Evolutionary conservation across 306 rosid species (phyloP), one percentile per base, ranked within the genome.

Genomic region (Abrus precatorius): DNA sequence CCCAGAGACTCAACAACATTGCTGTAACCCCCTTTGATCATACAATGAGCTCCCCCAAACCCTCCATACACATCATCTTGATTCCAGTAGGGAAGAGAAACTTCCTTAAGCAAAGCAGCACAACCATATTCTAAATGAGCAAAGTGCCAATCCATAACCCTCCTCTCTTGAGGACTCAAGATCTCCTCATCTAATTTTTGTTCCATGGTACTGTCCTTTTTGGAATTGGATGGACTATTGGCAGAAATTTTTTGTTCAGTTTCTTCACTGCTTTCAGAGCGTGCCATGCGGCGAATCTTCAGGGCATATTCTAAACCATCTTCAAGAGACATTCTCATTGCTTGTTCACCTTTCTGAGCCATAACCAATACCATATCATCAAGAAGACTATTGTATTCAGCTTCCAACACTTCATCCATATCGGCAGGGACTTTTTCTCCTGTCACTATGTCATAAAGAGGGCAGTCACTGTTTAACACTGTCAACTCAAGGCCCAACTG

Each of bases 91-190:
- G 99, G 98, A 84, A 96, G 99, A 81, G 99, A 96, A 36, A 96
- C 98, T 48, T 96, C 90, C 85, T 87, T 90, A 74, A 96, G 99
- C 52, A 74, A 80, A 84, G 99, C 92, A 77, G 99, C 99, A 89
- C 99, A 96, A 28, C 99, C 99, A 87, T 96, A 96, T 87, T 96
- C 99, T 83, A 96, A 88, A 84, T 96, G 88, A 81, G 99, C 99
- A 86, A 87, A 93, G 88, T 96, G 99, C 99, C 99, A 96, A 86
- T 96, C 94, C 99, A 96, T 96, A 83, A 96, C 98, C 88, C 99
- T 91, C 88, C 99, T 90, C 92, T 96, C 99, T 49, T 83, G 85
- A 74, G 99, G 92, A 84, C 89, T 89, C 91, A 96, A 89, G 76
- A 91, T 73, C 72, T 89, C 95, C 69, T 83, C 86, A 61, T 78